These are phyloP conservation scores for Chlorella sp. DNA, from an alignment of 139 green algal species.

Conservation along the genomic window DNA sequence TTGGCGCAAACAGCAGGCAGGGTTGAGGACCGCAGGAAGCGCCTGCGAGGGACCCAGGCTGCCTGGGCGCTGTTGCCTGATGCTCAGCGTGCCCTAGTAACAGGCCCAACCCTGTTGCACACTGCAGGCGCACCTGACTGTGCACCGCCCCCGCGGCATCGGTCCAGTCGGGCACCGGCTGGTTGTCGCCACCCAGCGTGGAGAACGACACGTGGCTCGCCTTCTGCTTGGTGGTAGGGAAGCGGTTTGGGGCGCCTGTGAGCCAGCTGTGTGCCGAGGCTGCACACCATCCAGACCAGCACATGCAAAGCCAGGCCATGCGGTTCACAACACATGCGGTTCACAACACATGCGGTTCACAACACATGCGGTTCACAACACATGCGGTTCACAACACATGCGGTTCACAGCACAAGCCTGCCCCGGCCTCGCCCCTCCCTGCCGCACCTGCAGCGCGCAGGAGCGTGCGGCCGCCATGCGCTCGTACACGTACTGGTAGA, in stretches of 20 bases:
- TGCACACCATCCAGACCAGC: background rate
- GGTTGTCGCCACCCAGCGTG: background rate
- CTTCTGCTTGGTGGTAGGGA: constrained; percentile 16
- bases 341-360: too few species aligned
- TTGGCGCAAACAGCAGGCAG: too few species aligned
- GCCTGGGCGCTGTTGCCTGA: too few species aligned
- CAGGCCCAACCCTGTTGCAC: too few species aligned
- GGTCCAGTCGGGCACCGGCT: constrained; percentile 18
- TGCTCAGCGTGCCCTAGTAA: too few species aligned
- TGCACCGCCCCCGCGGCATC: constrained; percentile 8
- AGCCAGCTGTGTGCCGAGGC: background rate
- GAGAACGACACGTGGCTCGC: constrained; percentile 27
- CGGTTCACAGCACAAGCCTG: background rate
- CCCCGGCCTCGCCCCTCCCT: background rate
- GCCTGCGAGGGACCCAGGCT: too few species aligned
- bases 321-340: too few species aligned
- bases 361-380: too few species aligned
- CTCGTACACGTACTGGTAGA: constrained; percentile 90
- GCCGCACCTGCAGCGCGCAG: constrained; percentile 36
- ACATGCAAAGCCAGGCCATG: too few species aligned
- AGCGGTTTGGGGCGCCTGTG: background rate
- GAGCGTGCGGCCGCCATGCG: constrained; percentile 55
- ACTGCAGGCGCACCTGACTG: background rate
- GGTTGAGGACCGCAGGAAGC: too few species aligned
- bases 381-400: too few species aligned